Percentiles rank a stretch among this genome's conserved stretches.
Conservation (phyloP, 1,284 basidiomycete species). For the Ceratobasidium papillatum region DNA sequence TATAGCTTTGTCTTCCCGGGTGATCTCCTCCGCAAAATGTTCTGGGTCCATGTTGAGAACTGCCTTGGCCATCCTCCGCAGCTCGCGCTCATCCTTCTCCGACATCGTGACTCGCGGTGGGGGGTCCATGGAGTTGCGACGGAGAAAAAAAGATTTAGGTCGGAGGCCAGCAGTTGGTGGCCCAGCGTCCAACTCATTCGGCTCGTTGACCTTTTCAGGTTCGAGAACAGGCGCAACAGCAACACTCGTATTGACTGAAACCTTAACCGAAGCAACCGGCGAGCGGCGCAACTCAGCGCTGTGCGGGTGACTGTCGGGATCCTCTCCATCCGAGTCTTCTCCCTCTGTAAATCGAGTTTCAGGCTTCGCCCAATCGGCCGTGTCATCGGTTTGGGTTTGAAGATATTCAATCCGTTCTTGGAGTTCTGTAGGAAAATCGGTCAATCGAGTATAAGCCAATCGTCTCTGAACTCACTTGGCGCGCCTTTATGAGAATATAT, state of each 20-base stretch:
- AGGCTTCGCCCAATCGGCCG: constrained; percentile 30
- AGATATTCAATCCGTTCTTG: background rate
- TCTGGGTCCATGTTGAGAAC: constrained; percentile 64
- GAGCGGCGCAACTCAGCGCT: constrained; percentile 9
- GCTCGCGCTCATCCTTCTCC: constrained; percentile 68
- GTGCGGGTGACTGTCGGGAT: constrained; percentile 23
- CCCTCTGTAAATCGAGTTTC: constrained; percentile 21
- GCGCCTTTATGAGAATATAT: constrained; percentile 64
- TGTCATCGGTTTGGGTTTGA: constrained; percentile 12
- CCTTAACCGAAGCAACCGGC: background rate
- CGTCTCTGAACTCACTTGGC: constrained; percentile 66
- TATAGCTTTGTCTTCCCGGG: constrained; percentile 65
- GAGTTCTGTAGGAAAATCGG: constrained; percentile 18
- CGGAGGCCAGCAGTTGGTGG: constrained; percentile 65
- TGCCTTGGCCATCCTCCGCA: constrained; percentile 64
- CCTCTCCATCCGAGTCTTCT: constrained; percentile 28
- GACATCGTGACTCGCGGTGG: constrained; percentile 39
- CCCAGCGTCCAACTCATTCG: background rate
- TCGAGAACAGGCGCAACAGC: background rate
- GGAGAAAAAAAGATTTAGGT: constrained; percentile 49
- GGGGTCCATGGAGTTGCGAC: background rate
- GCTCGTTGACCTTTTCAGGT: constrained; percentile 60
- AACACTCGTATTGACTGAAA: background rate
- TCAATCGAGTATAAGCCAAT: constrained; percentile 41
- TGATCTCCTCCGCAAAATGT: constrained; percentile 79